Percentiles rank a stretch among this genome's conserved stretches.
These are phyloP conservation scores for Neurospora africana DNA, from an alignment of 495 filamentous ascomycete species.

Conservation along the genomic window DNA sequence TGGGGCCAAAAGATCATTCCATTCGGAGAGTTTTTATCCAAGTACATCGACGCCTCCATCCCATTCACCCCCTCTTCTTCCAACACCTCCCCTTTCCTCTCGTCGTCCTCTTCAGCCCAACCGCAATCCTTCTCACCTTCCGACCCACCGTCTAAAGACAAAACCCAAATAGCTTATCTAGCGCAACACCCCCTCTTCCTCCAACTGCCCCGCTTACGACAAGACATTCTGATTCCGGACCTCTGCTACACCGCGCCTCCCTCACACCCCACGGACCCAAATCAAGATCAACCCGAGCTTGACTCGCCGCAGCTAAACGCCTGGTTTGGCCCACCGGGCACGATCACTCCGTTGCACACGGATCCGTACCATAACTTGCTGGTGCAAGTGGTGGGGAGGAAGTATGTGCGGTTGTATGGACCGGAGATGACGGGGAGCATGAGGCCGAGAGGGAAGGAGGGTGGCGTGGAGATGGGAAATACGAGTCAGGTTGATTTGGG, in stretches of 20 bases:
- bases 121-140: neutral
- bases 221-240: constrained; percentile 74
- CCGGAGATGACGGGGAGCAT: constrained; percentile 49
- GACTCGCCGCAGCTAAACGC: constrained; percentile 60
- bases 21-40: constrained; percentile 60
- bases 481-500: constrained; percentile 70
- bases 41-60: constrained; percentile 36
- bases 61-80: constrained; percentile 1
- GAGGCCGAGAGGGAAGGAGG: constrained; percentile 54
- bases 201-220: constrained; percentile 67
- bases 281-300: constrained; percentile 38
- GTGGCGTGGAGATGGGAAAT: constrained; percentile 85
- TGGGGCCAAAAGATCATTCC: constrained; percentile 81
- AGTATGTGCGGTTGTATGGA: constrained; percentile 81
- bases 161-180: constrained; percentile 54
- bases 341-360: constrained; percentile 85
- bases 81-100: neutral
- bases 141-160: neutral
- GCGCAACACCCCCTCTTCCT: constrained; percentile 82
- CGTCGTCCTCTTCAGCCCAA: neutral
- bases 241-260: constrained; percentile 68
- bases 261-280: constrained; percentile 38
- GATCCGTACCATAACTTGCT: constrained; percentile 93
- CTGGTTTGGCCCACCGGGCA: constrained; percentile 84
- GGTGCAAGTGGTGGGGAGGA: constrained; percentile 78